Base-by-base conservation (phyloP, 75 land plant species). In the Larix kaempferi region DNA sequence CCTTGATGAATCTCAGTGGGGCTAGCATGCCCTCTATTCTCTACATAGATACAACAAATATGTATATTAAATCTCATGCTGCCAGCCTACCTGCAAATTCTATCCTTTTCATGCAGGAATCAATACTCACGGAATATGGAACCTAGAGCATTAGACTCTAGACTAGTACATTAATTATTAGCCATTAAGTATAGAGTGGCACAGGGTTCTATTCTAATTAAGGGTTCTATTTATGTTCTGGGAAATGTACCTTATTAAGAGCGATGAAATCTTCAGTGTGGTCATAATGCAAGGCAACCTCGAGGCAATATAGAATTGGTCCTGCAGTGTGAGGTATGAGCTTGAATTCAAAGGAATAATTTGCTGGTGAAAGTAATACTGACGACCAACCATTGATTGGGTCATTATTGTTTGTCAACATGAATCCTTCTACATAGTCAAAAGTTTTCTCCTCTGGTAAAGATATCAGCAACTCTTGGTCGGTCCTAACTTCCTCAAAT, bases 381-480 rank as follows among this genome's bases (percentile, higher is more conserved):
- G 72, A 52, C 22, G 79, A 35, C 77, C 82, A 74, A 1, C 78
- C 83, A 69, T 81, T 75, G 25, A 62, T 26, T 29, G 59, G 39
- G 61, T 85, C 79, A 33, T 66, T 52, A 3, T 76, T 75, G 59
- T 80, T 76, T 33, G 73, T 3, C 14, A 85, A 26, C 16, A 88
- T 75, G 33, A 81, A 76, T 12, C 91, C 91, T 78, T 89, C 91
- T 21, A 89, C 23, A 62, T 89, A 89, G 49, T 89, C 80, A 33
- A 89, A 81, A 8, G 61, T 41, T 54, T 74, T 16, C 0, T 14
- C 82, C 17, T 33, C 49, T 29, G 61, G 52, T 39, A 29, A 6
- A 5, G 87, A 82, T 44, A 89, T 83, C 19, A 89, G 78, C n/a
- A n/a, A 41, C 78, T 85, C 92, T 65, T 86, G 88, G 76, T 89